Base-by-base conservation (phyloP, 2,329 filamentous ascomycete genomes). In the Penicillium fuscoglaucum region DNA sequence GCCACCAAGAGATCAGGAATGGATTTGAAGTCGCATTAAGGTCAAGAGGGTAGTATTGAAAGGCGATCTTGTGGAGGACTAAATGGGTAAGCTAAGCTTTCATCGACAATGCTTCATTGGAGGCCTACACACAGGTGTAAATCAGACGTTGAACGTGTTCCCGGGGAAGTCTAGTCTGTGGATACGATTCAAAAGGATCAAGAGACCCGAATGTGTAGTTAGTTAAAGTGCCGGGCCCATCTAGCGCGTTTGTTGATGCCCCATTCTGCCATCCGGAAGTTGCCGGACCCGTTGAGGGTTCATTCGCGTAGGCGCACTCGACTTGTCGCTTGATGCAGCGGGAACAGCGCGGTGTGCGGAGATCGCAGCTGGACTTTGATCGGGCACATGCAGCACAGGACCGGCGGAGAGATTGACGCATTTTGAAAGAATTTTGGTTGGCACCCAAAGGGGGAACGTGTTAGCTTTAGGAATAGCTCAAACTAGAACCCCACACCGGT, bases 1-100 rank as follows among this genome's bases (percentile, higher is more conserved):
- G 84, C 83, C 84, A 86, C 84, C 84, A 86, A 0, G 82, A 84
- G 7, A 84, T 72, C 19, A 86, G 71, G 59, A 86, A 86, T 0
- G 83, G 83, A 62, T 86, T 86, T 8, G 83, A 83, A 0, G 69
- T 69, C n/a, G 76, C 65, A 59, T 75, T 79, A 8, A 84, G 71
- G 52, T 86, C 84, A 21, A 85, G 72, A 0, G 83, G 84, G 63
- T 86, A 86, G 64, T 85, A 86, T 61, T 85, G 80, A 51, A 86
- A 86, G 0, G 83, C 82, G 47, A 86, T 85, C 45, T 81, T 84
- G 43, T 79, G 76, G 4, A 85, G 71, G 60, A 86, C 83, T 84
- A 54, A 13, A 41, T 29, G n/a, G 3, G 53, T 67, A 40, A 70
- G 71, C 64, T 51, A 55, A 21, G 10, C 19, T 10, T 7, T 45